Evolutionary conservation across 208 protist species (phyloP).

Genomic region (Leishmania martiniquensis): DNA sequence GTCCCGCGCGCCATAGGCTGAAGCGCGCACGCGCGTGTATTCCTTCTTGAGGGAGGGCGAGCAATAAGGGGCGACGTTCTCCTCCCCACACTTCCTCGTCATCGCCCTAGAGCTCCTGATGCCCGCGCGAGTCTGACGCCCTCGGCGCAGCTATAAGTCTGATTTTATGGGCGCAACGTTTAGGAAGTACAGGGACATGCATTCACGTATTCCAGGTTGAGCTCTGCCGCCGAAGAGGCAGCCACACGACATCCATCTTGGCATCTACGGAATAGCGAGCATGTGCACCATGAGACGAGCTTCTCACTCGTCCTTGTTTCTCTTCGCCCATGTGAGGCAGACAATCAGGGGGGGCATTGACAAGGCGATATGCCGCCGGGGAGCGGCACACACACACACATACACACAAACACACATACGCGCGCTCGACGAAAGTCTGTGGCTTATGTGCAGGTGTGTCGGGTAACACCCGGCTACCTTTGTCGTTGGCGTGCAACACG

Average conservation of each 20-base stretch:
- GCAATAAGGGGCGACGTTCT: background rate
- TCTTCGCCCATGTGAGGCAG: background rate
- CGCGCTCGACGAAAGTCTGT: background rate
- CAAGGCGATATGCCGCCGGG: background rate
- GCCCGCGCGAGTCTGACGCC: background rate
- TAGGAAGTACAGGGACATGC: background rate
- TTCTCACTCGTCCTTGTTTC: background rate
- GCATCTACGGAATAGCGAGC: background rate
- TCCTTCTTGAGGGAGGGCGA: background rate
- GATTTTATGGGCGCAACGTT: background rate
- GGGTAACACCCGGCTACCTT: background rate
- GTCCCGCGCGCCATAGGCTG: background rate
- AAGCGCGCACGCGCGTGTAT: background rate
- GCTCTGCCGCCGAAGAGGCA: background rate
- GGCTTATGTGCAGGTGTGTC: background rate
- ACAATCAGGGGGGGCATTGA: background rate
- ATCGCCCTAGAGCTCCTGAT: no score
- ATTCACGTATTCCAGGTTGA: background rate
- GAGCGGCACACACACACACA: background rate
- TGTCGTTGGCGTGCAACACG: background rate
- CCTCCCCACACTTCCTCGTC: background rate
- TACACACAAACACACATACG: background rate
- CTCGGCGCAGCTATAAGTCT: background rate
- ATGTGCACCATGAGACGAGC: background rate
- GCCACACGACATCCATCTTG: background rate